Evolutionary conservation across 108 stramenopile species (phyloP).

Genomic region (Cyclostephanos tholiformis): DNA sequence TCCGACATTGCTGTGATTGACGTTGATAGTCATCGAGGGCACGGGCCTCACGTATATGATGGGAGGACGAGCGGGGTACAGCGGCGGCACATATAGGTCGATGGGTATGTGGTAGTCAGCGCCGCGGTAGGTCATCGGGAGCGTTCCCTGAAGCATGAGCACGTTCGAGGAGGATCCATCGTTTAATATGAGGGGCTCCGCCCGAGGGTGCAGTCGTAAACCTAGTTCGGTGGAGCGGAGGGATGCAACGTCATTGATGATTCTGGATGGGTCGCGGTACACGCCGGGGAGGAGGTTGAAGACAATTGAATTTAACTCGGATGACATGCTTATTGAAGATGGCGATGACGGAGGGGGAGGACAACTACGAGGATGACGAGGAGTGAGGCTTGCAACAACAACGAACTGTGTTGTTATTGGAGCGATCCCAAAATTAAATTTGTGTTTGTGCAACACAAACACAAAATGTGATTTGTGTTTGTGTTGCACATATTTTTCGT

Average conservation of each 20-base stretch:
- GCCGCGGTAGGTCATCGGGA: constrained; percentile 88
- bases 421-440: no score
- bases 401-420: no score
- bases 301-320: not conserved
- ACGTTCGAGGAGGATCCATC: constrained; percentile 54
- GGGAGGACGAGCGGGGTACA: constrained; percentile 87
- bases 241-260: constrained; percentile 68
- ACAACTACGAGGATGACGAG: no score
- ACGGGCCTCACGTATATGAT: constrained; percentile 86
- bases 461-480: no score
- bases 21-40: constrained; percentile 78
- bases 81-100: constrained; percentile 87
- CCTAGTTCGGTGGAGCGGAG: constrained; percentile 50
- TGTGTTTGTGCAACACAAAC: no score
- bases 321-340: not conserved
- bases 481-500: no score
- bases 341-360: not conserved
- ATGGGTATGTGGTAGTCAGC: constrained; percentile 91
- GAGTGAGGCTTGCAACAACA: not conserved
- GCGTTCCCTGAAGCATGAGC: constrained; percentile 84
- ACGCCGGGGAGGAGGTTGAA: constrained; percentile 72
- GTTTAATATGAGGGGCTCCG: constrained; percentile 69
- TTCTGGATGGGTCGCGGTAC: constrained; percentile 79
- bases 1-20: constrained; percentile 84
- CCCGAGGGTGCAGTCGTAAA: constrained; percentile 59